phyloP scores from a whole-genome alignment of 768 basidiomycete genomes.

The Paxillus ammoniavirescens region DNA sequence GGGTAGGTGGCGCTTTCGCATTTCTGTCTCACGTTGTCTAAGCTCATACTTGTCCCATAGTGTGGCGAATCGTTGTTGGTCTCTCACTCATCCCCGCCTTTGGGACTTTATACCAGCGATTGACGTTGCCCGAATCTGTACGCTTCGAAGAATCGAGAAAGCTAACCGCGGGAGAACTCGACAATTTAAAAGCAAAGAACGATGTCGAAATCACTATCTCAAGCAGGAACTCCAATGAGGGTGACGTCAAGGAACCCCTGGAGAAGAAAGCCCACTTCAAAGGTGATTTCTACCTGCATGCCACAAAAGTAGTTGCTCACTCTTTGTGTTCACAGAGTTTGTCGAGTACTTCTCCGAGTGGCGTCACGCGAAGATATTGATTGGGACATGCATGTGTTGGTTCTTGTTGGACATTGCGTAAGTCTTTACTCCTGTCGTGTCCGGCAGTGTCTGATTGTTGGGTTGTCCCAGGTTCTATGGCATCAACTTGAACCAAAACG shows the following conservation, averaged over 20 bases:
- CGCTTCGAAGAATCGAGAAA: constrained; percentile 47
- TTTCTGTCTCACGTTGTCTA: background rate
- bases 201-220: constrained; percentile 15
- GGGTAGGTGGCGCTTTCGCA: constrained; percentile 38
- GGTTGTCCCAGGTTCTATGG: constrained; percentile 61
- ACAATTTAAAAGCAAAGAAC: constrained; percentile 34
- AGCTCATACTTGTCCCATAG: constrained; percentile 25
- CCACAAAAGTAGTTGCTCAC: background rate
- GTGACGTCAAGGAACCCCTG: constrained; percentile 16
- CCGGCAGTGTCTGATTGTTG: background rate
- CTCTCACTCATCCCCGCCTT: constrained; percentile 74
- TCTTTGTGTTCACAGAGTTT: constrained; percentile 45
- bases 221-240: constrained; percentile 1
- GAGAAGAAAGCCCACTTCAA: constrained; percentile 50
- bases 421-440: background rate
- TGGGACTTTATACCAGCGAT: constrained; percentile 70
- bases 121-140: constrained; percentile 69
- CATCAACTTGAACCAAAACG: constrained; percentile 72
- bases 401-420: constrained; percentile 75
- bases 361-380: constrained; percentile 62
- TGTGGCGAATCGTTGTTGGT: constrained; percentile 76
- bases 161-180: constrained; percentile 26
- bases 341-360: constrained; percentile 68
- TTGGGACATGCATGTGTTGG: constrained; percentile 71
- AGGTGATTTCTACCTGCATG: constrained; percentile 30